Base-by-base conservation (phyloP, 352 stramenopile genomes). In the Globisporangium megalacanthum region DNA sequence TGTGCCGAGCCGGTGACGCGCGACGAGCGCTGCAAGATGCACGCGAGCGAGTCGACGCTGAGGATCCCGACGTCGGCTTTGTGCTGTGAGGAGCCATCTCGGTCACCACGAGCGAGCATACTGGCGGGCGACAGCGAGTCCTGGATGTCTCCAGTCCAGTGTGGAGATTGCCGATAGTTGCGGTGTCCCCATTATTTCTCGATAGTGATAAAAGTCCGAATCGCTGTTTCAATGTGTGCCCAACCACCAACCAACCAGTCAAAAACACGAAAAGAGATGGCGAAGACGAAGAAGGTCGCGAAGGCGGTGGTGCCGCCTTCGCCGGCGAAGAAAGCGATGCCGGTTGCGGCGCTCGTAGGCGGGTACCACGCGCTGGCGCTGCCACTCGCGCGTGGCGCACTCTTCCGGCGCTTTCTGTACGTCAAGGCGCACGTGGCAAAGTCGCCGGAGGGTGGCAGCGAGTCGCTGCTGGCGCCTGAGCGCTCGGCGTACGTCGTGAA, bases 401-500 rank as follows among this genome's bases (percentile, higher is more conserved):
- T 48, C 1, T 86, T 90, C 61, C 62, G 62, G 29, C 79, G 76
- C 52, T 89, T 87, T 55, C 75, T 94, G 22, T 94, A 89, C 55
- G 77, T 72, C 37, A 94, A 89, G 67, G 72, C 88, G 60, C 83
- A 94, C 61, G 56, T 64, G 25, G 39, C 58, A 48, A 89, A 89
- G 54, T 64, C 78, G 55, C 65, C 41, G 20, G 62, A 79, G 47
- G 33, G 47, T 13, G 58, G 51, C 49, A 58, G 54, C 39, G 78
- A 88, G 66, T 77, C 73, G 8, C 50, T 69, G 25, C 58, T 94
- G 31, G 78, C 76, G 14, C 56, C 73, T 4, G 75, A 81, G n/a
- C 77, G 81, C 50, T 90, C 83, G 10, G 79, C 76, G 42, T 92
- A 89, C 64, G 41, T 94, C 10, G 81, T 88, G 44, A 94, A 94